Base-by-base conservation (phyloP, 345 rosid species). In the Combretum micranthum region DNA sequence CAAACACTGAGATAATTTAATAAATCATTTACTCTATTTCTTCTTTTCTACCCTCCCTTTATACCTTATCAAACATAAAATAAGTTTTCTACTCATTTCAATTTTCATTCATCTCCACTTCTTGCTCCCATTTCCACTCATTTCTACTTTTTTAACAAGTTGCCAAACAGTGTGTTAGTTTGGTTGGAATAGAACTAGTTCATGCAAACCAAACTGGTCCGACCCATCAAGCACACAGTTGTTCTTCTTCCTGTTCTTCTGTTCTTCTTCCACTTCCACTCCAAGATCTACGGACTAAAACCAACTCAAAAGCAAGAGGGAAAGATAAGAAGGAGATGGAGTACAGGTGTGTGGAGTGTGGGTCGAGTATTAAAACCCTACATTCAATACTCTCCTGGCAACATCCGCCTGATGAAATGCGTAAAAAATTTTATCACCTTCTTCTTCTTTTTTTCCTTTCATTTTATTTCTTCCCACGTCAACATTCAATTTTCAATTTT, bases 341-440 rank as follows among this genome's bases (percentile, higher is more conserved):
- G 61, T 73, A 73, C 60, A 66, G 78, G 23, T 89, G 95, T 68
- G 85, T 81, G 9, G 73, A 77, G 72, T 90, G 86, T 68, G 92
- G 85, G 12, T 72, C 77, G 60, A 61, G 39, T 15, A 72, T 87
- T 62, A 72, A 75, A 58, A 76, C 73, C 6, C 80, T 87, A 75
- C 65, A 72, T 90, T 19, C 90, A 80, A 43, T 85, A 81, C 73
- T 87, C 96, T 11, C 85, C 83, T 1, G 90, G 84, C 3, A 83
- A 80, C 68, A 79, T 84, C 62, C 86, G 93, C 0, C 85, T 87
- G 68, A 75, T 76, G 83, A 87, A 78, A 90, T 90, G 95, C 56
- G 96, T 87, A 79, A 66, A 65, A 11, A n/a, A n/a, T n/a, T n/a
- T n/a, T n/a, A 21, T 44, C 39, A 15, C 12, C 15, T 46, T 32